Percentiles rank a stretch among this genome's conserved stretches.
These are phyloP conservation scores for Puccinia triticina DNA, from an alignment of 1,284 basidiomycete species.

Conservation along the genomic window DNA sequence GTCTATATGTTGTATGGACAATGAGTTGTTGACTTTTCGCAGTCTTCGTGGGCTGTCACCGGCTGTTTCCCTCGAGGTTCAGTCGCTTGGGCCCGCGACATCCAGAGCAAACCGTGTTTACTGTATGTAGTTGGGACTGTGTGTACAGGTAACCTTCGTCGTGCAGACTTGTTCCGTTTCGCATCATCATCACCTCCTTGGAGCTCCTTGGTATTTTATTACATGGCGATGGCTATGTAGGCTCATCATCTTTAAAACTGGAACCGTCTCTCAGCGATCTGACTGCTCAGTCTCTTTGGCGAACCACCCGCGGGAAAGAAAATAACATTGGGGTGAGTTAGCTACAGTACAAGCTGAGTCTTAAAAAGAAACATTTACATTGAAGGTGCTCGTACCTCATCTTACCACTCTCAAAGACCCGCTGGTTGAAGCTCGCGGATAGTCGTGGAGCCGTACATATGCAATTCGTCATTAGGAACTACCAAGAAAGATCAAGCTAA, in stretches of 20 bases:
- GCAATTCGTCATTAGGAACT: neutral
- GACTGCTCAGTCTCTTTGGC: neutral
- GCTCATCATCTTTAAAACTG: neutral
- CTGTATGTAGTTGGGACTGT: neutral
- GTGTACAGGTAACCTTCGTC: neutral
- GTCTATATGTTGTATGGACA: no score
- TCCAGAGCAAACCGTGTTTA: neutral
- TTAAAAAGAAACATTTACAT: neutral
- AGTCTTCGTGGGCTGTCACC: neutral
- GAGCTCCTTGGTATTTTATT: neutral
- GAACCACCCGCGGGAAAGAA: neutral
- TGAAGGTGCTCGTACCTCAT: neutral
- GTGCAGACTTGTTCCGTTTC: neutral
- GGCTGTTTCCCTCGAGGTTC: neutral
- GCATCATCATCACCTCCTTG: neutral
- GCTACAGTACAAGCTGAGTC: no score
- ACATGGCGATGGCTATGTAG: no score
- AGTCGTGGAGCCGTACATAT: no score
- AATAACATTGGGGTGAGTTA: neutral
- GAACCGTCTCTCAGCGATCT: neutral
- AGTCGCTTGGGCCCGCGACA: neutral
- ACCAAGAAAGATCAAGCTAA: neutral
- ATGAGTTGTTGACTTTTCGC: no score
- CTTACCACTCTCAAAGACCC: conserved; percentile 3
- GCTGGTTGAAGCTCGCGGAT: neutral